phyloP scores from a whole-genome alignment of 1,139 yeast genomes.

The Insectozyma bohioensis region DNA sequence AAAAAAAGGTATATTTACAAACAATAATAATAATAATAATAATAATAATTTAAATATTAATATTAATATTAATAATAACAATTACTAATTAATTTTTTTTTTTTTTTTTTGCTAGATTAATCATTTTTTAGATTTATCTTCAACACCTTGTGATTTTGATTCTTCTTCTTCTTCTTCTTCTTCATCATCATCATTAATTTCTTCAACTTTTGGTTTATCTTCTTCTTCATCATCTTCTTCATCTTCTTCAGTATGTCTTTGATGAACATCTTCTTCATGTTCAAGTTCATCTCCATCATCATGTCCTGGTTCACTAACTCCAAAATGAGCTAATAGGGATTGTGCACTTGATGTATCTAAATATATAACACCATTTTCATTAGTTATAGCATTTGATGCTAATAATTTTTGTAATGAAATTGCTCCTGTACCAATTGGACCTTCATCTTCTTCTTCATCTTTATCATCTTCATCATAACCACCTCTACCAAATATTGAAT shows the following conservation, averaged over 20 bases:
- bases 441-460: slow-evolving; percentile 20
- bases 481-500: slow-evolving; percentile 15
- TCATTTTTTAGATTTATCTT: slow-evolving; percentile 4
- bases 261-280: slow-evolving; percentile 12
- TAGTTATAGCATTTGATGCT: slow-evolving; percentile 52
- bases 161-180: too few species aligned
- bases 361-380: slow-evolving; percentile 57
- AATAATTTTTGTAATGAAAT: slow-evolving; percentile 53
- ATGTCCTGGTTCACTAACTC: slow-evolving; percentile 35
- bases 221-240: slow-evolving; percentile 8
- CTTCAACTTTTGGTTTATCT: slow-evolving; percentile 8
- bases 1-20: not conserved
- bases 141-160: too few species aligned
- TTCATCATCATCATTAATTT: slow-evolving; percentile 4
- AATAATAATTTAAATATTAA: too few species aligned
- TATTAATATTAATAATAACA: too few species aligned
- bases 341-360: slow-evolving; percentile 52
- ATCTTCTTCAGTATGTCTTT: slow-evolving; percentile 9
- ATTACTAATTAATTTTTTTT: not conserved
- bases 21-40: too few species aligned
- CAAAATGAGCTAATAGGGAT: slow-evolving; percentile 50
- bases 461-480: slow-evolving; percentile 26
- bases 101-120: not conserved
- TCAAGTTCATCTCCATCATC: slow-evolving; percentile 27
- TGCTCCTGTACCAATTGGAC: slow-evolving; percentile 35